Base-by-base conservation (phyloP, 2,329 filamentous ascomycete genomes). In the Sporothrix sp. region DNA sequence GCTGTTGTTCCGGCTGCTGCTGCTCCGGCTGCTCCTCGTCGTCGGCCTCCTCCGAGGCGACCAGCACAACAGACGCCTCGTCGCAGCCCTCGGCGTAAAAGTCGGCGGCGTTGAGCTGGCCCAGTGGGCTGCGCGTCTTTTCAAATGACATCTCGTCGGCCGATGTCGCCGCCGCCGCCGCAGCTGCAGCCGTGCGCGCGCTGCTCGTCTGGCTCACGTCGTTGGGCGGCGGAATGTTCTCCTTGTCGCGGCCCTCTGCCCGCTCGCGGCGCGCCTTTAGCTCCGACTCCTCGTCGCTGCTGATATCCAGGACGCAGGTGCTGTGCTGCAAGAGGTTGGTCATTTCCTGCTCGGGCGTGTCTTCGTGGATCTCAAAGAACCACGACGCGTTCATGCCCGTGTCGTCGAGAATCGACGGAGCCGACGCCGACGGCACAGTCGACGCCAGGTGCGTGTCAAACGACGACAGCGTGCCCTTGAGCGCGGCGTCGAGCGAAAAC, bases 351-450 rank as follows among this genome's bases (percentile, higher is more conserved):
- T 95, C 87, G 7, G 85, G 79, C 0, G 87, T 88, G 66, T 98
- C 91, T 63, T 95, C 87, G 63, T 96, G 84, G 61, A 98, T 97
- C 53, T 91, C 85, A 63, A 98, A 97, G 71, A 85, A 85, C 90
- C 89, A 96, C 52, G 75, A 75, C 30, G 79, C 74, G 62, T 84
- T 78, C 59, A 75, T 65, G 48, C 76, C 71, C 20, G 71, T 62
- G 53, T 71, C 70, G 37, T 67, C 56, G 32, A 76, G 62, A 39
- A 57, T 61, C 48, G 63, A 56, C 36, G 63, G 54, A 6, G 62
- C 53, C 2, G 63, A 57, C 21, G 45, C 21, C n/a, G 63, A 56
- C 36, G 63, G 54, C 6, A 62, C 53, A 2, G 63, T 57, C 21
- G 45, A 18, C n/a, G 51, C 39, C 20, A 42, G 16, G n/a, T 51